These are phyloP conservation scores for Mycena sp. DNA, from an alignment of 1,284 basidiomycete species.

Conservation along the genomic window DNA sequence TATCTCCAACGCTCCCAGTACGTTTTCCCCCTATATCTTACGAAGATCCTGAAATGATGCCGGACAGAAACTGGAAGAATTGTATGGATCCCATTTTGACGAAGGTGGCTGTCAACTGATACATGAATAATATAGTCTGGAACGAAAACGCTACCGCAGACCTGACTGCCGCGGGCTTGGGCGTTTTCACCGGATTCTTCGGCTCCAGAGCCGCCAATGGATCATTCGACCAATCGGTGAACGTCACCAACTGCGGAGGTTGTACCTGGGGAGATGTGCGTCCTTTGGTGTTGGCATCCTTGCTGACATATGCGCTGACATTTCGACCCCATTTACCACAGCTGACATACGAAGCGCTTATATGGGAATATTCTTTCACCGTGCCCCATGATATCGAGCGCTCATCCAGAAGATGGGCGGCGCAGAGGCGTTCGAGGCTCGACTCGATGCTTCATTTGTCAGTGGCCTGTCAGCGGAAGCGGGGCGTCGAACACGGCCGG, in stretches of 20 bases:
- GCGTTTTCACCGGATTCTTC: slow-evolving; percentile 1
- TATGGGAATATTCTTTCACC: slow-evolving; percentile 9
- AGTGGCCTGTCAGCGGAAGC: slow-evolving; percentile 1
- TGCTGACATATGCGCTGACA: too few relatives aligned
- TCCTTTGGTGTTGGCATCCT: not conserved
- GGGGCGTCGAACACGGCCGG: slow-evolving; percentile 3
- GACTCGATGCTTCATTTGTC: slow-evolving; percentile 10
- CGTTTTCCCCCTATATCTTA: not conserved
- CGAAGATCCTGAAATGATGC: too few relatives aligned
- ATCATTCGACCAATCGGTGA: slow-evolving; percentile 6
- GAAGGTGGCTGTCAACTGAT: too few relatives aligned
- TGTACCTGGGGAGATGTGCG: slow-evolving; percentile 8
- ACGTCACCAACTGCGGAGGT: slow-evolving; percentile 4
- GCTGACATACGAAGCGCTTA: slow-evolving; percentile 6
- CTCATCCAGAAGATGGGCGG: slow-evolving; percentile 7
- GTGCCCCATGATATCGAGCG: slow-evolving; percentile 4
- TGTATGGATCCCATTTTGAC: too few relatives aligned
- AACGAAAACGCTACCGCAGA: slow-evolving; percentile 4
- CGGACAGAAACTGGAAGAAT: not conserved
- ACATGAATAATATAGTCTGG: not conserved
- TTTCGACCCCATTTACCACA: too few relatives aligned
- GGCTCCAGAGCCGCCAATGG: slow-evolving; percentile 5
- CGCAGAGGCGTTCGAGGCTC: not conserved
- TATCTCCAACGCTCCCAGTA: slow-evolving; percentile 2
- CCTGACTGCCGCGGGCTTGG: not conserved